phyloP scores from a whole-genome alignment of 2,329 filamentous ascomycete species.

The Talaromyces amestolkiae region DNA sequence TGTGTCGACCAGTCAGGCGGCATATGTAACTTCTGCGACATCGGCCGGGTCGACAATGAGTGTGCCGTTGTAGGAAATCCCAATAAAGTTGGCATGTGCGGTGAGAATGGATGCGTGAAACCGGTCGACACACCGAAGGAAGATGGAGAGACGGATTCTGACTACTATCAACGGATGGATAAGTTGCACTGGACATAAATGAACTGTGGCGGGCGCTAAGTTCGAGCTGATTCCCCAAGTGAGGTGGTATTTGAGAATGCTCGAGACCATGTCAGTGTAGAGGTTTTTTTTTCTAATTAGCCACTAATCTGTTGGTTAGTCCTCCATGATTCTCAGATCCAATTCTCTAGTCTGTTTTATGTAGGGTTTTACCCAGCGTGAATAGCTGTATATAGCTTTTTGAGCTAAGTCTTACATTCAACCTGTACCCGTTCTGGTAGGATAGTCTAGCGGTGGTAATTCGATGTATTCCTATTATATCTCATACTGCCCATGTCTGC shows the following conservation, averaged over 20 bases:
- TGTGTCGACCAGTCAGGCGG: not conserved
- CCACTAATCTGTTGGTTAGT: not conserved
- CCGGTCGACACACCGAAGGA: conserved; percentile 10
- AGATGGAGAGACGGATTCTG: not conserved
- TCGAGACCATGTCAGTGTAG: not conserved
- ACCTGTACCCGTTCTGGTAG: not conserved
- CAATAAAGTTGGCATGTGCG: conserved; percentile 4
- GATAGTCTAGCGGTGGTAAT: not conserved
- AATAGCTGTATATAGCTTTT: too few species aligned
- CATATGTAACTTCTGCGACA: not conserved
- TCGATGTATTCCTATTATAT: too few species aligned
- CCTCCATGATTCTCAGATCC: not conserved
- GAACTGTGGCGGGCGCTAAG: not conserved
- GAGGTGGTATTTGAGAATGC: not conserved
- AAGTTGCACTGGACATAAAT: not conserved
- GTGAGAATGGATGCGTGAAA: not conserved
- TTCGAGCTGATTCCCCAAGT: not conserved
- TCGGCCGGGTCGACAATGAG: too few species aligned
- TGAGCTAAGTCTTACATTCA: not conserved
- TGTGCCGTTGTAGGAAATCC: too few species aligned
- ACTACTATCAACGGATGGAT: not conserved
- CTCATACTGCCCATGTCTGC: too few species aligned
- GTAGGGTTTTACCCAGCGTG: too few species aligned
- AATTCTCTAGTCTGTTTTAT: not conserved
- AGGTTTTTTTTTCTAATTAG: not conserved